Conservation (phyloP, 1,139 yeast genomes). For the Nakaseomyces delphensis region DNA sequence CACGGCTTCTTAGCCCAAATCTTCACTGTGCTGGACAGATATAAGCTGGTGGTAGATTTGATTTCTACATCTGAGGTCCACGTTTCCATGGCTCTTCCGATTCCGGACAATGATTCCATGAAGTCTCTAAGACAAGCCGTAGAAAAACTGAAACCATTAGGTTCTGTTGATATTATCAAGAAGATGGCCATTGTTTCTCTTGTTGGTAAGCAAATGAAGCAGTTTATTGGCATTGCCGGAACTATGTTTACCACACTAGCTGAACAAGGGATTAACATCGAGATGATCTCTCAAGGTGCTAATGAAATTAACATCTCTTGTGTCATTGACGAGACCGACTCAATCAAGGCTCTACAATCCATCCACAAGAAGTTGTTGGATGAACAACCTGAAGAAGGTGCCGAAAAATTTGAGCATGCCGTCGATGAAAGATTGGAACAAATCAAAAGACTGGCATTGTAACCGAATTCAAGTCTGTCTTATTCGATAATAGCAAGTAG, state of each 20-base stretch:
- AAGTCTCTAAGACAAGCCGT: conserved; percentile 58
- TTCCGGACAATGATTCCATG: conserved; percentile 55
- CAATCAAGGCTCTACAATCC: conserved; percentile 75
- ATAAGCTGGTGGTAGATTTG: conserved; percentile 82
- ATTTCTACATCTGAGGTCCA: conserved; percentile 97
- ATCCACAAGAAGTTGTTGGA: conserved; percentile 74
- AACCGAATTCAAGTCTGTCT: background rate
- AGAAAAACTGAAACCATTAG: conserved; percentile 67
- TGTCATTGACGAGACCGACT: conserved; percentile 76
- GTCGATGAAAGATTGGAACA: conserved; percentile 31
- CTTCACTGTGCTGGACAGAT: conserved; percentile 76
- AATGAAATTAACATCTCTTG: conserved; percentile 95
- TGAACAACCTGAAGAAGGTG: conserved; percentile 13
- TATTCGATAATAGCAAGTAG: too few species aligned
- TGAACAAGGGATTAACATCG: conserved; percentile 84
- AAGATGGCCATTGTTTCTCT: conserved; percentile 85
- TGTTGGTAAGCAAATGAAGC: conserved; percentile 96
- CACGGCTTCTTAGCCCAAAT: conserved; percentile 93
- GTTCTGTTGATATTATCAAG: conserved; percentile 79
- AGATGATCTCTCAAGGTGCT: conserved; percentile 98
- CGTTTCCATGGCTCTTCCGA: conserved; percentile 93
- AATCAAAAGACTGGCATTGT: conserved; percentile 24
- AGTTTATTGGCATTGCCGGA: conserved; percentile 93
- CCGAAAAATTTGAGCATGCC: conserved; percentile 23
- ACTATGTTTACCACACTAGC: conserved; percentile 93